A percentile compares a stretch with the other conserved stretches of the same genome.
These are phyloP conservation scores for Candolleomyces aberdarensis DNA, from an alignment of 768 basidiomycete genomes.

Conservation along the genomic window DNA sequence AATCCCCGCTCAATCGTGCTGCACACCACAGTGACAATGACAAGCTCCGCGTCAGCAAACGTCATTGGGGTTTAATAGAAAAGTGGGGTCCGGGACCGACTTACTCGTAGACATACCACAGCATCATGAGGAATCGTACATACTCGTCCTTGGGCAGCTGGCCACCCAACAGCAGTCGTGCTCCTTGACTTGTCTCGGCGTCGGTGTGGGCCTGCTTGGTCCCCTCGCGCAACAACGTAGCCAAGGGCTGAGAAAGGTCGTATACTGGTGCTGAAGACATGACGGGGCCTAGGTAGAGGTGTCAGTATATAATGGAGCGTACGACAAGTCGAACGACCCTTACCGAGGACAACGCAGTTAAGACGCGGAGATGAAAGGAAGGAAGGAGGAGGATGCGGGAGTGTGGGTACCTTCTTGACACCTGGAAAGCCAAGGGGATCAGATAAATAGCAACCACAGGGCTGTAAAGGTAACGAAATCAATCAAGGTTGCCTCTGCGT, in stretches of 20 bases:
- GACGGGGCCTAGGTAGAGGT: too few relatives aligned
- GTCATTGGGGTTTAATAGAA: background rate
- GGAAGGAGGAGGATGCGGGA: too few relatives aligned
- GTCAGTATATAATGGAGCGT: constrained; percentile 7
- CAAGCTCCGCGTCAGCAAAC: background rate
- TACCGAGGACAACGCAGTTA: too few relatives aligned
- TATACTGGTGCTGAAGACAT: constrained; percentile 26
- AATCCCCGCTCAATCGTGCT: constrained; percentile 58
- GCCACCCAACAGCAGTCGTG: constrained; percentile 54
- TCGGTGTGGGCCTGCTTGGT: constrained; percentile 54
- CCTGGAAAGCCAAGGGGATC: too few relatives aligned
- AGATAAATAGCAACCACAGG: too few relatives aligned
- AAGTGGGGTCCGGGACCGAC: constrained; percentile 18
- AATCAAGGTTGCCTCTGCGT: too few relatives aligned
- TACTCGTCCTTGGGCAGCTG: constrained; percentile 63
- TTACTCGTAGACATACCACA: constrained; percentile 79
- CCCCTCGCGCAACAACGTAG: constrained; percentile 44
- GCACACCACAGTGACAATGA: background rate
- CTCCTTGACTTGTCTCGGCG: constrained; percentile 56
- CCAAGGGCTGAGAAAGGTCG: constrained; percentile 41
- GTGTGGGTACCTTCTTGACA: too few relatives aligned
- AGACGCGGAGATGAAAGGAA: too few relatives aligned
- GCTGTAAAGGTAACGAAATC: too few relatives aligned
- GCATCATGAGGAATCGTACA: constrained; percentile 66
- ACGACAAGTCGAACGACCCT: background rate